Percentiles rank a stretch among this genome's conserved stretches.
Conservation (phyloP, 1,284 basidiomycete genomes). For the Volvariella surrecta region DNA sequence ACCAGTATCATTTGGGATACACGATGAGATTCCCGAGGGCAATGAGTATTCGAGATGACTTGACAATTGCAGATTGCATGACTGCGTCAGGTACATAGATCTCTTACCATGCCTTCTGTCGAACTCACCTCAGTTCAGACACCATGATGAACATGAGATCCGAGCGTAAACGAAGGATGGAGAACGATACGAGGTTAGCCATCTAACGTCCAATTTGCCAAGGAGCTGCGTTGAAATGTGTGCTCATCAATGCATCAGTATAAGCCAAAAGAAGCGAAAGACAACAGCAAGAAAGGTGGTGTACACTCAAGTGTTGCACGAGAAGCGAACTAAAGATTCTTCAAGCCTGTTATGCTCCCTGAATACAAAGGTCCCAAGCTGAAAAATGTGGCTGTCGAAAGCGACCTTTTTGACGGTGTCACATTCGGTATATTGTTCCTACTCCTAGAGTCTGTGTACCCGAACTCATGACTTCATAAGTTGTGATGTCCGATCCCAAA, state of each 20-base stretch:
- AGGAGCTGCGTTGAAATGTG: conserved; percentile 1
- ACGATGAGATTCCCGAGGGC: conserved; percentile 88
- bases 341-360: conserved; percentile 38
- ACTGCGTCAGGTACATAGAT: conserved; percentile 45
- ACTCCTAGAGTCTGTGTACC: not conserved
- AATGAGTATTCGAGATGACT: conserved; percentile 69
- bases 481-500: conserved; percentile 72
- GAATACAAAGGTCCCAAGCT: conserved; percentile 57
- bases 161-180: conserved; percentile 67
- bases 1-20: conserved; percentile 64
- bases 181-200: conserved; percentile 43
- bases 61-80: conserved; percentile 61
- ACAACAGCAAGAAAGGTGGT: conserved; percentile 43
- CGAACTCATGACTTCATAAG: conserved; percentile 27
- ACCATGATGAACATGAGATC: conserved; percentile 47
- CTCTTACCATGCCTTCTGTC: not conserved
- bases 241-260: conserved; percentile 23
- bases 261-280: conserved; percentile 60
- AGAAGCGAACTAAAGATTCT: conserved; percentile 3
- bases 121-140: conserved; percentile 16
- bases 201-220: not conserved
- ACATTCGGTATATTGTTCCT: conserved; percentile 60
- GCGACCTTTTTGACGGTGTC: conserved; percentile 61
- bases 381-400: conserved; percentile 49
- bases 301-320: not conserved